phyloP scores from a whole-genome alignment of 805 yeast genomes.

The Jamesozyma spencerorum region DNA sequence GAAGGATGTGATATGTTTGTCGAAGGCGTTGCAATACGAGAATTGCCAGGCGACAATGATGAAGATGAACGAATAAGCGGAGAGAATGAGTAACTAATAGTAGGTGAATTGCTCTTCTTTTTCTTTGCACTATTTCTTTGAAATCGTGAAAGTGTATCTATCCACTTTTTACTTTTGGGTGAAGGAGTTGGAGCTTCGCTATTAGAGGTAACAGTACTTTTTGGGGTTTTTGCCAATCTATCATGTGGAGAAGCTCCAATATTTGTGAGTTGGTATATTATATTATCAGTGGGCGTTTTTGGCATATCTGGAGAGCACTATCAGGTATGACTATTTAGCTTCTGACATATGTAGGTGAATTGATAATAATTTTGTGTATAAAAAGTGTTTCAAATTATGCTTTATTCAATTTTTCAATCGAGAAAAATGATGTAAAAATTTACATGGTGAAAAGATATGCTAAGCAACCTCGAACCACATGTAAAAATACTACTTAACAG shows the following conservation, averaged over 20 bases:
- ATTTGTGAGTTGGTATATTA: slow-evolving; percentile 9
- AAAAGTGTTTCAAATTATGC: neutral
- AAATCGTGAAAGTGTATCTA: slow-evolving; percentile 16
- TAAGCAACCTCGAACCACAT: too few relatives aligned
- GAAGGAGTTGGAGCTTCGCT: slow-evolving; percentile 12
- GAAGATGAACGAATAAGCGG: slow-evolving; percentile 1
- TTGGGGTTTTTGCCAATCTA: neutral
- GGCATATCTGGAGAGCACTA: slow-evolving; percentile 1
- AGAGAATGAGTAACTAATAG: slow-evolving; percentile 2
- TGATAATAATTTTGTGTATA: neutral
- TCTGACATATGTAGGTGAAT: neutral
- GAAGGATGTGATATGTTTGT: slow-evolving; percentile 10
- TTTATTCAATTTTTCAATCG: neutral
- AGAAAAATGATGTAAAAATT: slow-evolving; percentile 3
- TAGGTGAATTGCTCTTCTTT: slow-evolving; percentile 7
- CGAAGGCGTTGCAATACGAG: slow-evolving; percentile 1
- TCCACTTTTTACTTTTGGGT: slow-evolving; percentile 20
- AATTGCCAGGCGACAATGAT: neutral
- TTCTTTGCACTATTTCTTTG: slow-evolving; percentile 12
- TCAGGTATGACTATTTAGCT: neutral
- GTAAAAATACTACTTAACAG: too few relatives aligned
- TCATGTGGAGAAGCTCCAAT: slow-evolving; percentile 9
- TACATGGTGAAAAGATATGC: neutral
- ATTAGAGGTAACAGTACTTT: neutral
- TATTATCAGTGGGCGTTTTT: slow-evolving; percentile 4